These are phyloP conservation scores for Fusarium staphyleae DNA, from an alignment of 2,329 filamentous ascomycete genomes.

Conservation along the genomic window DNA sequence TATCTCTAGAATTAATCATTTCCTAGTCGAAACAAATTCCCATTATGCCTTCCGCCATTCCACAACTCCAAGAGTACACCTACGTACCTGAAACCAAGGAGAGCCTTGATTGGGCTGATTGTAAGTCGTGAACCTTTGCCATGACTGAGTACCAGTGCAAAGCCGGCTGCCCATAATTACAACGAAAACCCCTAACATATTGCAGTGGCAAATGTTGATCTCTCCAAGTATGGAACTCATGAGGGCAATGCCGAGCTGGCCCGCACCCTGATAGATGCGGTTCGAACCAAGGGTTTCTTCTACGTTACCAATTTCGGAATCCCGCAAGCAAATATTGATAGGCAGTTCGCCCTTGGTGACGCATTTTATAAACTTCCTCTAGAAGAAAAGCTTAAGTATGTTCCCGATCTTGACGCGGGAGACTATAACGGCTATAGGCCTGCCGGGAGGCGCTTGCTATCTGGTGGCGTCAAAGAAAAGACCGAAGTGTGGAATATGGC, in stretches of 20 bases:
- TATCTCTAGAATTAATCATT: neutral
- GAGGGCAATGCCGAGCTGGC: conserved; percentile 44
- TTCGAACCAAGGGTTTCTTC: conserved; percentile 45
- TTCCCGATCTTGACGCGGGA: conserved; percentile 55
- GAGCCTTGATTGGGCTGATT: conserved; percentile 48
- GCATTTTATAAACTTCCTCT: conserved; percentile 61
- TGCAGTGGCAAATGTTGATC: conserved; percentile 46
- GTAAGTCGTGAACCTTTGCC: conserved; percentile 28
- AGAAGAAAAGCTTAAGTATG: conserved; percentile 66
- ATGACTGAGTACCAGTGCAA: too few species aligned
- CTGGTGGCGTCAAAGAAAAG: conserved; percentile 51
- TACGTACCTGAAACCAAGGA: conserved; percentile 49
- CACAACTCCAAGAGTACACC: conserved; percentile 44
- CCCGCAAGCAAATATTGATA: conserved; percentile 62
- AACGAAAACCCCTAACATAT: neutral
- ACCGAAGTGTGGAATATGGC: conserved; percentile 51
- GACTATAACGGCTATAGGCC: conserved; percentile 66
- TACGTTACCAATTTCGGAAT: conserved; percentile 66
- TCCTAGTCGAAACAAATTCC: neutral
- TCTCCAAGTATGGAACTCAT: conserved; percentile 45
- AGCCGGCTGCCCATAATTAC: too few species aligned
- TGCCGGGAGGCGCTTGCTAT: conserved; percentile 48
- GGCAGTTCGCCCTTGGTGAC: conserved; percentile 65
- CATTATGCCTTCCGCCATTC: conserved; percentile 45
- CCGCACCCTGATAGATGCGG: conserved; percentile 43